Evolutionary conservation across 2,329 filamentous ascomycete genomes (phyloP).

Genomic region (Byssochlamys sp.): DNA sequence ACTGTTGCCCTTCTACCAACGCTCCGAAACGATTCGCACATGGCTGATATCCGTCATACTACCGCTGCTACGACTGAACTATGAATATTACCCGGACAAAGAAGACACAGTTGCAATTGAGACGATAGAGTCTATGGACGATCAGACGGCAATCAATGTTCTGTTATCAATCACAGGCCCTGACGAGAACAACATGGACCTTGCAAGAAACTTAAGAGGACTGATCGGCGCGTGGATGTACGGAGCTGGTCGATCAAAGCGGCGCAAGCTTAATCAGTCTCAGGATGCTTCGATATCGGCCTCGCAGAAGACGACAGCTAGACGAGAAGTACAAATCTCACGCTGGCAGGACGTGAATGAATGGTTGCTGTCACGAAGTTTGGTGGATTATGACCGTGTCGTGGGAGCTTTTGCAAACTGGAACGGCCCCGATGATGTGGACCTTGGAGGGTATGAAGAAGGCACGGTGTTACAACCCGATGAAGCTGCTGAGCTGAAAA

Average conservation of each 20-base stretch:
- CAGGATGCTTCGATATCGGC: conserved; percentile 20
- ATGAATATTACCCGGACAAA: conserved; percentile 52
- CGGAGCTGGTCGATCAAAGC: conserved; percentile 46
- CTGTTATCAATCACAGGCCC: conserved; percentile 39
- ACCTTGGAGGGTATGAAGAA: conserved; percentile 45
- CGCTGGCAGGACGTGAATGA: conserved; percentile 52
- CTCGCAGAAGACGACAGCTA: conserved; percentile 10
- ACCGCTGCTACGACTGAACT: conserved; percentile 50
- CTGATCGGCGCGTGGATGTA: conserved; percentile 57
- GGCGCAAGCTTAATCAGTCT: conserved; percentile 38
- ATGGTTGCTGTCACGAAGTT: conserved; percentile 49
- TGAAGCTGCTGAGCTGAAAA: conserved; percentile 32
- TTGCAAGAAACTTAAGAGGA: conserved; percentile 47
- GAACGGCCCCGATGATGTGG: conserved; percentile 51
- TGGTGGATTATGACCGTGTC: conserved; percentile 41
- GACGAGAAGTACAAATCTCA: conserved; percentile 16
- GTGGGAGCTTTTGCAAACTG: conserved; percentile 46
- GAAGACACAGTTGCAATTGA: conserved; percentile 39
- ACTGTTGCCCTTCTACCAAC: conserved; percentile 48
- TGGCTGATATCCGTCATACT: conserved; percentile 54
- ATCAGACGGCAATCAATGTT: conserved; percentile 43
- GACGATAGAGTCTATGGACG: conserved; percentile 44
- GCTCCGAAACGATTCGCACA: conserved; percentile 43
- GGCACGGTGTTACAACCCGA: conserved; percentile 36
- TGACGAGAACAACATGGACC: conserved; percentile 25